A percentile compares a stretch with the other conserved stretches of the same genome.
Conservation (phyloP, 495 filamentous ascomycete species). For the Geoglossum glabrum region DNA sequence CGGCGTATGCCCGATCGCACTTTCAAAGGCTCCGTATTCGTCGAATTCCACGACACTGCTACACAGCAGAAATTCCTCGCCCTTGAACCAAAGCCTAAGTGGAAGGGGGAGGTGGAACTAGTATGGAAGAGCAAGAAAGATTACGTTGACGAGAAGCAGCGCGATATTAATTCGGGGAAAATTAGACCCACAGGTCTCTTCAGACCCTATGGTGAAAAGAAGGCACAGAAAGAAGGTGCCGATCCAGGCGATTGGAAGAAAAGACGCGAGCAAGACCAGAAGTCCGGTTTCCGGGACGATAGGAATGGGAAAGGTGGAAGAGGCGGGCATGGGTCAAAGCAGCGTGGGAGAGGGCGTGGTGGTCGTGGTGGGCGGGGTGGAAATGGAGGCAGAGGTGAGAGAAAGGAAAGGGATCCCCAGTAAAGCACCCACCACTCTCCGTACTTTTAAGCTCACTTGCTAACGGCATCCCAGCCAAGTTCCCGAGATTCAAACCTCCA, state of each 20-base stretch:
- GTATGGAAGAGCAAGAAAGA: slow-evolving; percentile 65
- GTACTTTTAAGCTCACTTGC: neutral
- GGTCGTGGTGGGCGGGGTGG: slow-evolving; percentile 9
- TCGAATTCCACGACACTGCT: slow-evolving; percentile 66
- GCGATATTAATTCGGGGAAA: slow-evolving; percentile 54
- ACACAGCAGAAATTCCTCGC: slow-evolving; percentile 56
- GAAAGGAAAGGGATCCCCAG: neutral
- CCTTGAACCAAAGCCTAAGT: slow-evolving; percentile 62
- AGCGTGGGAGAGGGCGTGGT: slow-evolving; percentile 10
- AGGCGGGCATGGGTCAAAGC: slow-evolving; percentile 15
- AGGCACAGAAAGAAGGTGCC: slow-evolving; percentile 8
- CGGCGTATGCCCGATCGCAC: slow-evolving; percentile 45
- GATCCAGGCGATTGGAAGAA: slow-evolving; percentile 38
- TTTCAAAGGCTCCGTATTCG: slow-evolving; percentile 92
- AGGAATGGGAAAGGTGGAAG: slow-evolving; percentile 21
- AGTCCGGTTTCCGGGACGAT: slow-evolving; percentile 34
- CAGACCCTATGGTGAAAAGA: slow-evolving; percentile 9
- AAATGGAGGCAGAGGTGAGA: neutral
- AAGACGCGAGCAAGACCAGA: slow-evolving; percentile 42
- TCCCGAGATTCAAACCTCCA: neutral
- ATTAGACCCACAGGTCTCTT: slow-evolving; percentile 22
- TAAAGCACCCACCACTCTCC: neutral
- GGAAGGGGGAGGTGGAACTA: slow-evolving; percentile 44
- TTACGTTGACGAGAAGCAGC: slow-evolving; percentile 62
- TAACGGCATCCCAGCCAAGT: neutral